These are phyloP conservation scores for Trametes sanguinea DNA, from an alignment of 768 basidiomycete species.

Conservation along the genomic window DNA sequence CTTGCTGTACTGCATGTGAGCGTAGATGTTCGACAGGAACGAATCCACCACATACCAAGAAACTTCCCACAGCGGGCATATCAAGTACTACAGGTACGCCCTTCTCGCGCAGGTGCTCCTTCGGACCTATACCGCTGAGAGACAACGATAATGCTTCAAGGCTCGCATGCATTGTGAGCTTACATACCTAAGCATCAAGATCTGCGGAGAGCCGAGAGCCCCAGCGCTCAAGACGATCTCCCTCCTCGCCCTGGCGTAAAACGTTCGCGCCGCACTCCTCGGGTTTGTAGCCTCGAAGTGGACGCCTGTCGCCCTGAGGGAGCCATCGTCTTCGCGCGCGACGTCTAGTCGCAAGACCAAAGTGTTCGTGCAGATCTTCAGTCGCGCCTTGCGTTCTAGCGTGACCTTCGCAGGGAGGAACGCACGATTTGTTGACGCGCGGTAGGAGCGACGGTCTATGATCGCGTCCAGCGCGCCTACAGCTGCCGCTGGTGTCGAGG, in stretches of 20 bases:
- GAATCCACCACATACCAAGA: slow-evolving; percentile 17
- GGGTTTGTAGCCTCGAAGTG: slow-evolving; percentile 7
- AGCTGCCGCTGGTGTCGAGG: slow-evolving; percentile 17
- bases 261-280: neutral
- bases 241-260: slow-evolving; percentile 13
- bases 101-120: slow-evolving; percentile 21
- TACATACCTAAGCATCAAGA: slow-evolving; percentile 38
- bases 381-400: slow-evolving; percentile 5
- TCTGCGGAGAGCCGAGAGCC: slow-evolving; percentile 36
- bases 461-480: slow-evolving; percentile 21
- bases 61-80: slow-evolving; percentile 31
- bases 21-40: no score
- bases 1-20: neutral
- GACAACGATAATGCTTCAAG: neutral
- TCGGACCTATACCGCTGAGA: slow-evolving; percentile 29
- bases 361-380: slow-evolving; percentile 27
- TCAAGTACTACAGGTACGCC: slow-evolving; percentile 24
- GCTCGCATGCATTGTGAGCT: neutral
- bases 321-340: neutral
- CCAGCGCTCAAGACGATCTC: slow-evolving; percentile 31
- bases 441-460: slow-evolving; percentile 15
- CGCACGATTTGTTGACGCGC: slow-evolving; percentile 25
- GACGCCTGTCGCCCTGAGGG: neutral
- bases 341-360: slow-evolving; percentile 6
- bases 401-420: slow-evolving; percentile 22